These are phyloP conservation scores for Pseudonitzschia multiseries DNA, from an alignment of 108 stramenopile species.

Conservation along the genomic window DNA sequence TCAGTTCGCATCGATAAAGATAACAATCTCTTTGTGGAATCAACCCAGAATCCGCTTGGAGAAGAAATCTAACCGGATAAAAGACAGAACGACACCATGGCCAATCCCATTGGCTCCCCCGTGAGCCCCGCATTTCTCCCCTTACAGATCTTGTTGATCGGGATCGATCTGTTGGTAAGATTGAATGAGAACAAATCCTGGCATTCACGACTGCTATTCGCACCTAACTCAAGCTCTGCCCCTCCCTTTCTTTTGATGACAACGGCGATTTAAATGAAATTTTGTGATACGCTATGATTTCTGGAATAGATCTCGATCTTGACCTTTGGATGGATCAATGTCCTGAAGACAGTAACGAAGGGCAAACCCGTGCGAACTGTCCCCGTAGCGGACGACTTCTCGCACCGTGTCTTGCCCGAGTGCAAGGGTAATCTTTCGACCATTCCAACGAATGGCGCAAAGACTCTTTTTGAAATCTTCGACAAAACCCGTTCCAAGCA, in stretches of 20 bases:
- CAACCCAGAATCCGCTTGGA: not conserved
- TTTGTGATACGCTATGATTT: no score
- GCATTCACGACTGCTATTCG: not conserved
- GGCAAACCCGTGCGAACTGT: conserved; percentile 61
- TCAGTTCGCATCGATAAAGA: no score
- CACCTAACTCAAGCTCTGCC: not conserved
- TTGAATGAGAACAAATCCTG: not conserved
- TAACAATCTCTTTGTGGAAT: no score
- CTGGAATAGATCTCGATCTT: conserved; percentile 65
- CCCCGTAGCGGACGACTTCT: conserved; percentile 59
- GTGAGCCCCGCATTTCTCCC: conserved; percentile 42
- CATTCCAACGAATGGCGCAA: conserved; percentile 55
- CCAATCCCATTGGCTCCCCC: not conserved
- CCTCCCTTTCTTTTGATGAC: not conserved
- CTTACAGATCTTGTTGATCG: conserved; percentile 74
- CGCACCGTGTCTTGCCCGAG: conserved; percentile 64
- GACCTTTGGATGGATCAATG: conserved; percentile 80
- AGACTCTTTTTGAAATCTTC: conserved; percentile 69
- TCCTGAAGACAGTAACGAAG: conserved; percentile 56
- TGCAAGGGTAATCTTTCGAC: conserved; percentile 47
- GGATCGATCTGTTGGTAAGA: conserved; percentile 75
- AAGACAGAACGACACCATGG: not conserved
- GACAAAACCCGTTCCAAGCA: conserved; percentile 47
- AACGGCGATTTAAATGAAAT: not conserved
- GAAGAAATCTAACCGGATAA: no score